A percentile compares a stretch with the other conserved stretches of the same genome.
These are phyloP conservation scores for Verticillium nubilum DNA, from an alignment of 2,329 filamentous ascomycete species.

Conservation along the genomic window DNA sequence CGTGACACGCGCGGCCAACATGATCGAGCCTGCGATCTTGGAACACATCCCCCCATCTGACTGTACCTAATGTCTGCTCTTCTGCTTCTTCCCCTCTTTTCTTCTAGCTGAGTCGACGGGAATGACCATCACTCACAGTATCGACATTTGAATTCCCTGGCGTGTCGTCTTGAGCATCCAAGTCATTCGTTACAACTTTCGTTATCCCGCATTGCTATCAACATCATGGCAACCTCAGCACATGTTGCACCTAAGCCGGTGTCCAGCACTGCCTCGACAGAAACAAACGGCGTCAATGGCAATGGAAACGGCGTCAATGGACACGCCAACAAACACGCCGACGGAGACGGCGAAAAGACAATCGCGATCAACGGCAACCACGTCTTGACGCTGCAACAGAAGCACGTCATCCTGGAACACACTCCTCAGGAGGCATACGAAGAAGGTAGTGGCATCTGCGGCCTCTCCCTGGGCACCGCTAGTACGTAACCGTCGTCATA, in stretches of 20 bases:
- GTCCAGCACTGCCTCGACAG: not conserved
- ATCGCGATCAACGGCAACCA: not conserved
- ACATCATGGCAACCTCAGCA: not conserved
- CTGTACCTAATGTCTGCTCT: not conserved
- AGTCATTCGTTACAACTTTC: not conserved
- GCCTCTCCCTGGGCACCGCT: not conserved
- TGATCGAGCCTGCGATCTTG: not conserved
- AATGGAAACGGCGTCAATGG: not conserved
- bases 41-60: not conserved
- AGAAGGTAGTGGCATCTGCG: not conserved
- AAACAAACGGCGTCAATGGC: not conserved
- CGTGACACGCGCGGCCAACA: not conserved
- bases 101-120: not conserved
- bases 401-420: not conserved
- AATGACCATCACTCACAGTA: not conserved
- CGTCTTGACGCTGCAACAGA: not conserved
- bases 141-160: not conserved
- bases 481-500: not conserved
- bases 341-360: not conserved
- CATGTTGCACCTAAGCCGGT: not conserved
- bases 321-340: not conserved
- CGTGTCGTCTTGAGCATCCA: not conserved
- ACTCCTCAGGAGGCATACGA: not conserved
- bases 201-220: not conserved
- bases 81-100: not conserved